A percentile compares a stretch with the other conserved stretches of the same genome.
Evolutionary conservation across 345 rosid species (phyloP).

Genomic region (Salix suchowensis): DNA sequence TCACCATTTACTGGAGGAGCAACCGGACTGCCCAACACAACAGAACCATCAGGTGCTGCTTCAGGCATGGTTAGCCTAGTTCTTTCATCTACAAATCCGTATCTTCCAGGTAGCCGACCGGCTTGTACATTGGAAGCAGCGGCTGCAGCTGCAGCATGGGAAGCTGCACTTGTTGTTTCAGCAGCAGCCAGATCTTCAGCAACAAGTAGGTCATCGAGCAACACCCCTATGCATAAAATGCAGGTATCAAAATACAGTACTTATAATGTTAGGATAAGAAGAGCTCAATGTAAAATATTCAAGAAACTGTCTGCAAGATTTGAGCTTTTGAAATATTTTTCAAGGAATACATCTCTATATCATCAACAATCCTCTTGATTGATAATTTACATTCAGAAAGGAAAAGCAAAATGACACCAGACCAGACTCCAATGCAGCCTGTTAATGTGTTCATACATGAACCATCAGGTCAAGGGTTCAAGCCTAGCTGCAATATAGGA

Average conservation of each 20-base stretch:
- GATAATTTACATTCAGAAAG: not conserved
- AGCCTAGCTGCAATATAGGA: not conserved
- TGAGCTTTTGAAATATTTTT: not conserved
- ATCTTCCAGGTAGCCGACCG: slow-evolving; percentile 64
- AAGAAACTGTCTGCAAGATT: too few relatives aligned
- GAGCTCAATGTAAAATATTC: not conserved
- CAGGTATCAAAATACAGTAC: not conserved
- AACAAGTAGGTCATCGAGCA: slow-evolving; percentile 95
- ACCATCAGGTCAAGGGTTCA: not conserved
- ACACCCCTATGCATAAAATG: slow-evolving; percentile 57
- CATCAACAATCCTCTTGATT: not conserved
- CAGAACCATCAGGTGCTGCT: slow-evolving; percentile 72
- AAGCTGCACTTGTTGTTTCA: slow-evolving; percentile 85
- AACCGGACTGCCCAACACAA: slow-evolving; percentile 87
- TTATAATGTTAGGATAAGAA: not conserved
- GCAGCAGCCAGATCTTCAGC: slow-evolving; percentile 96
- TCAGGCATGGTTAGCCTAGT: slow-evolving; percentile 58
- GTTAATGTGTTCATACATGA: not conserved
- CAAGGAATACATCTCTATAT: not conserved
- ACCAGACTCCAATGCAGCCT: not conserved
- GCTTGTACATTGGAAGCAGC: slow-evolving; percentile 67
- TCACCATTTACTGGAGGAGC: slow-evolving; percentile 95
- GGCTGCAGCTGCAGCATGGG: slow-evolving; percentile 90
- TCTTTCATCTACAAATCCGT: slow-evolving; percentile 80
- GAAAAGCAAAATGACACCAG: not conserved